Conservation (phyloP, 139 green algal genomes). For the Helicosporidium sp. region DNA sequence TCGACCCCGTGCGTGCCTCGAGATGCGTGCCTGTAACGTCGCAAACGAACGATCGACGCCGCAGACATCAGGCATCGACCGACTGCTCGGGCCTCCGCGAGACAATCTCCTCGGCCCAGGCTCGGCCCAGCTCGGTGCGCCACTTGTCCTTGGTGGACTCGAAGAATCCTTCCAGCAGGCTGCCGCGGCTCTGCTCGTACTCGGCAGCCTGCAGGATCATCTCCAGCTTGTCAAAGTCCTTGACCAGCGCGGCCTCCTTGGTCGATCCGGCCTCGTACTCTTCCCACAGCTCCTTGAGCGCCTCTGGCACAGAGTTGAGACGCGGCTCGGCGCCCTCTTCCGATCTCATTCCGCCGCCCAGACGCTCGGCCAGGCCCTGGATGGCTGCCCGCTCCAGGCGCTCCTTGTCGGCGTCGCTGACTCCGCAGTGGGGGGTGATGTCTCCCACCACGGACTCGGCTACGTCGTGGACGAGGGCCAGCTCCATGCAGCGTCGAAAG, state of each 20-base stretch:
- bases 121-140: conserved; percentile 39
- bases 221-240: conserved; percentile 91
- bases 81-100: not conserved
- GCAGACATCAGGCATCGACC: not conserved
- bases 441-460: conserved; percentile 83
- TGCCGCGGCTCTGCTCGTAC: conserved; percentile 52
- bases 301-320: conserved; percentile 21
- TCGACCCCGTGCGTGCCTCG: not conserved
- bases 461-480: conserved; percentile 81
- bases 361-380: conserved; percentile 38
- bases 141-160: conserved; percentile 53
- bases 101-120: conserved; percentile 30
- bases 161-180: conserved; percentile 71
- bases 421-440: conserved; percentile 57
- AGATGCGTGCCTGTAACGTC: not conserved
- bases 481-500: conserved; percentile 68
- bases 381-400: conserved; percentile 50
- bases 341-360: too few relatives aligned
- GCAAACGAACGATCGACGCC: not conserved
- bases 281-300: conserved; percentile 60
- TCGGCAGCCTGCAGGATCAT: conserved; percentile 68
- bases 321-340: too few relatives aligned
- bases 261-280: conserved; percentile 71
- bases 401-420: conserved; percentile 66
- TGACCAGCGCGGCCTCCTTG: conserved; percentile 67